A percentile compares a stretch with the other conserved stretches of the same genome.
Evolutionary conservation across 2,329 filamentous ascomycete genomes (phyloP).

Genomic region (Fusarium goolgardi): DNA sequence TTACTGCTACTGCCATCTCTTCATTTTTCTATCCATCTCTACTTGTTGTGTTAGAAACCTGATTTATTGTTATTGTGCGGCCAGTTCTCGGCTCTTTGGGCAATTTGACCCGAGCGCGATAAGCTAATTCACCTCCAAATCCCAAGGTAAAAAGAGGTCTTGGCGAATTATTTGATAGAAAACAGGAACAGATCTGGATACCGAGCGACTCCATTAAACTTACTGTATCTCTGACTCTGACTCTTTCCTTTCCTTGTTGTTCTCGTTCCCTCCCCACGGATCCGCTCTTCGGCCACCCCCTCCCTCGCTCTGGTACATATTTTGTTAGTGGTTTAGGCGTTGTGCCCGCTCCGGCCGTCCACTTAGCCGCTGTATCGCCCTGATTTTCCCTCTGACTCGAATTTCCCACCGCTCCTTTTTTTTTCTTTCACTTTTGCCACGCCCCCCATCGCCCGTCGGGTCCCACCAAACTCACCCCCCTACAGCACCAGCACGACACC

Average conservation of each 20-base stretch:
- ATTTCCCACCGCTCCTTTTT: slow-evolving; percentile 36
- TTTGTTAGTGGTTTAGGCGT: slow-evolving; percentile 13
- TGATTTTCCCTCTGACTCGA: slow-evolving; percentile 26
- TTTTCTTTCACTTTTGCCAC: slow-evolving; percentile 28
- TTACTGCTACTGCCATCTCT: background rate
- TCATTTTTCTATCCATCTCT: background rate
- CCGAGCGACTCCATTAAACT: slow-evolving; percentile 28
- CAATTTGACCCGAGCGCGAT: slow-evolving; percentile 31
- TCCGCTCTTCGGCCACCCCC: slow-evolving; percentile 26
- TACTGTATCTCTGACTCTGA: slow-evolving; percentile 23
- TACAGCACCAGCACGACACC: background rate
- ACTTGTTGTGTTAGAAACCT: slow-evolving; percentile 11
- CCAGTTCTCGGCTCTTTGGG: slow-evolving; percentile 20
- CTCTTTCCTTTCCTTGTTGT: slow-evolving; percentile 15
- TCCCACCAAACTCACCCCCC: background rate
- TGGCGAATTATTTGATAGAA: slow-evolving; percentile 33
- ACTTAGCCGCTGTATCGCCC: slow-evolving; percentile 33
- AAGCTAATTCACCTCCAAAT: slow-evolving; percentile 23
- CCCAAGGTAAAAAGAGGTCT: slow-evolving; percentile 13
- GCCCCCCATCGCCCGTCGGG: slow-evolving; percentile 1
- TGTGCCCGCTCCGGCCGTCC: slow-evolving; percentile 31
- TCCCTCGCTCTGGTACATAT: background rate
- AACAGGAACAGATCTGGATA: slow-evolving; percentile 29
- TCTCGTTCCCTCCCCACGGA: slow-evolving; percentile 13
- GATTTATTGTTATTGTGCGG: slow-evolving; percentile 8